These are phyloP conservation scores for Ophiostoma piceae DNA, from an alignment of 2,329 filamentous ascomycete genomes.

Conservation along the genomic window DNA sequence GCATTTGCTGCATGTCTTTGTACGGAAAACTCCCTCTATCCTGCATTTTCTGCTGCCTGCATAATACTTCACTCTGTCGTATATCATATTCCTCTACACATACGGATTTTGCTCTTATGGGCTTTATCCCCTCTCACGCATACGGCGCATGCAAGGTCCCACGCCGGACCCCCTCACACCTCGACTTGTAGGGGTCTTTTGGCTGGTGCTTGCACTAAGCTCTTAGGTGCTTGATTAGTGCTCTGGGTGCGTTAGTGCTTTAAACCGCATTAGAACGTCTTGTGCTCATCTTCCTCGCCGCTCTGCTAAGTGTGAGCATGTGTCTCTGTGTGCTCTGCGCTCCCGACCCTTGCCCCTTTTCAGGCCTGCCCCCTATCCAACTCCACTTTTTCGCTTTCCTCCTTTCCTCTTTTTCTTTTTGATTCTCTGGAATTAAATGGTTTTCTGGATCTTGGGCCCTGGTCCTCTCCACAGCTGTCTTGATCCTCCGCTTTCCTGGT, in stretches of 20 bases:
- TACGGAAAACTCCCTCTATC: not conserved
- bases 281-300: not conserved
- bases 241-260: not conserved
- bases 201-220: not conserved
- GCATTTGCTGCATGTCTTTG: not conserved
- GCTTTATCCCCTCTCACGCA: conserved; percentile 3
- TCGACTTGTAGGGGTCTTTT: conserved; percentile 3
- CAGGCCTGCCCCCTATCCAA: conserved; percentile 19
- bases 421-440: not conserved
- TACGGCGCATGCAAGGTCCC: conserved; percentile 17
- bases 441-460: conserved; percentile 12
- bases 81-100: not conserved
- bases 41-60: not conserved
- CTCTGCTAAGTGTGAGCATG: not conserved
- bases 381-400: conserved; percentile 16
- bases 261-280: conserved; percentile 16
- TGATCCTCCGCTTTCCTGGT: not conserved
- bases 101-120: not conserved
- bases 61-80: not conserved
- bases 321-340: not conserved
- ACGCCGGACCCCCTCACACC: conserved; percentile 5
- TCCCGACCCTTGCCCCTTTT: conserved; percentile 19
- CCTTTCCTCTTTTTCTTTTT: conserved; percentile 8
- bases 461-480: conserved; percentile 15
- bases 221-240: not conserved